Evolutionary conservation across 805 yeast species (phyloP), one percentile per base, ranked within the genome.

Genomic region (Yamadazyma akitaensis): DNA sequence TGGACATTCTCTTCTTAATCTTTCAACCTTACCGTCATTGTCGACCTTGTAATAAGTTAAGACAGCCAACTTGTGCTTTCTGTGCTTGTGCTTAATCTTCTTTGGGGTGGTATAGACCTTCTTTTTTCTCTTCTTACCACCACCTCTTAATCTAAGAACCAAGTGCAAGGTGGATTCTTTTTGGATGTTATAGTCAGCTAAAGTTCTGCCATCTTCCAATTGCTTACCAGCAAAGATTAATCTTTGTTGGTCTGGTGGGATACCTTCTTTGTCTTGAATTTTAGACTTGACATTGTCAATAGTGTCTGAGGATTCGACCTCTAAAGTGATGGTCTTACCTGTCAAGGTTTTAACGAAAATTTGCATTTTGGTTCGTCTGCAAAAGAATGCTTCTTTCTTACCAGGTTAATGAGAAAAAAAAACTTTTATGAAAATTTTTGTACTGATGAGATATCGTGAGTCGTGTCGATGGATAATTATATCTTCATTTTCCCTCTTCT

Each of bases 61-160:
- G 76, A 94, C 97, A 77, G 97, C 98, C 72, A 94, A 84, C 88
- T 94, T 94, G 79, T 88, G 88, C 84, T 92, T 94, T 88, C 88
- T 94, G 87, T 89, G 97, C 87, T 90, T 91, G 95, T 94, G 98
- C 81, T 80, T 88, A 81, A 94, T 88, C 87, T 91, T 95, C 91
- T 94, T 94, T 83, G 99, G 99, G 73, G 98, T 92, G 81, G 98
- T 92, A 92, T 92, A 94, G 74, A 90, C 97, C 96, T 92, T 92
- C 97, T 94, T 94, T 94, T 94, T 94, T 85, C 96, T 92, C 94
- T 94, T 94, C 88, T 91, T 94, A 82, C 96, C 96, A 74, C 76
- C 77, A 82, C 95, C 97, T 84, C 97, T 88, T 77, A 90, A 85
- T 85, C 97, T 91, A 58, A 91, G 81, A 63, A 91, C 97, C 76